Evolutionary conservation across 805 yeast genomes (phyloP), one percentile per base, ranked within the genome.

Genomic region (Metschnikowia lochheadii): DNA sequence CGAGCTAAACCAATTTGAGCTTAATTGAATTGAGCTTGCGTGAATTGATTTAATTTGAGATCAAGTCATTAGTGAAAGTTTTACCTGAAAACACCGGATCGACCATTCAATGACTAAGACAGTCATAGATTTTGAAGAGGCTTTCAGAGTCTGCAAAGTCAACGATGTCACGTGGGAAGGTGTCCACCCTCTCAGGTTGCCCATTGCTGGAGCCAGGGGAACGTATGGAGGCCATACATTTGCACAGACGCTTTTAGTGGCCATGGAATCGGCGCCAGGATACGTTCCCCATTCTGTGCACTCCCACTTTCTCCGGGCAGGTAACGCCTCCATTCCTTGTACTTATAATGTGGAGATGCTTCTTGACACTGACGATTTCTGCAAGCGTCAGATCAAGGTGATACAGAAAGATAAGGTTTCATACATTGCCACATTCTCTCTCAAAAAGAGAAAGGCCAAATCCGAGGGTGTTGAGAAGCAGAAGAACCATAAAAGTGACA

Each of bases 201-300:
- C 77, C 0, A 47, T 71, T 10, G 48, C 55, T 3, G 77, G 80
- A 0, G 85, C 87, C 2, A 68, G 84, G 40, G 89, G 88, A 1
- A 80, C 84, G 0, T 85, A 84, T 67, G 90, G 90, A 2, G 90
- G 91, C 8, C 81, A 83, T 17, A 67, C 81, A 40, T 81, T 83
- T 15, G 87, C 87, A 0, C 90, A 85, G 57, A 70, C 89, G 2
- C 64, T 84, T 3, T 63, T 78, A 51, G 88, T 87, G 5, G 83
- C 85, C 2, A 68, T 83, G 33, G 71, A 75, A 44, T 77, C 82
- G 6, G 67, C 75, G 1, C 69, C 60, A 20, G 56, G 56, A 26
- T 63, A 59, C 32, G 71, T 81, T 5, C 89, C 90, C 1, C 75
- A 78, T 33, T 78, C 88, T 10, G 66, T 83, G 49, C 90, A 85